Evolutionary conservation across 2,329 filamentous ascomycete species (phyloP).

Genomic region (Ilyonectria robusta): DNA sequence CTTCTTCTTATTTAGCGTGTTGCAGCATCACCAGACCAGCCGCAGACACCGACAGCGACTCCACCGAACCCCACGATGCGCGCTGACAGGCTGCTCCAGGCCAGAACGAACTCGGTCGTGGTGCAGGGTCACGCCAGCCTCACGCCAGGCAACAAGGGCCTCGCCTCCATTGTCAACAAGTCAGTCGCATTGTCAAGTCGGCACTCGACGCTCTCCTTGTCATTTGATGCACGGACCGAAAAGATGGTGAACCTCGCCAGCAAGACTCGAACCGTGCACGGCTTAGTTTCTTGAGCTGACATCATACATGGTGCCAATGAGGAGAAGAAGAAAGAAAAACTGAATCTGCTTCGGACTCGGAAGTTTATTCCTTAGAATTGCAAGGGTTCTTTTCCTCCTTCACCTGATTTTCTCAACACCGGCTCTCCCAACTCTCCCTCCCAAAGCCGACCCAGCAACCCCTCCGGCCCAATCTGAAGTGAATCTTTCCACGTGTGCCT

Average conservation of each 20-base stretch:
- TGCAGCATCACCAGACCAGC: constrained; percentile 1
- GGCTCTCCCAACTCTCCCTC: too few relatives aligned
- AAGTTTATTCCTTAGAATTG: too few relatives aligned
- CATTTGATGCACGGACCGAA: background rate
- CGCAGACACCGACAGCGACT: background rate
- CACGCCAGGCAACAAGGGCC: background rate
- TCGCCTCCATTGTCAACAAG: background rate
- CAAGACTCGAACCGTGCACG: background rate
- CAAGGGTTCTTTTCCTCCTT: too few relatives aligned
- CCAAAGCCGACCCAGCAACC: background rate
- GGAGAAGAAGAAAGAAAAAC: too few relatives aligned
- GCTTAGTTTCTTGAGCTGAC: too few relatives aligned
- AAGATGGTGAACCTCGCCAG: background rate
- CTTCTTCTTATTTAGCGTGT: constrained; percentile 8
- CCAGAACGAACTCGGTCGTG: constrained; percentile 7
- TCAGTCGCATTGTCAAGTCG: background rate
- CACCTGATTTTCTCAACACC: too few relatives aligned
- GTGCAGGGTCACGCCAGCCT: constrained; percentile 7
- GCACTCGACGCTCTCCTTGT: background rate
- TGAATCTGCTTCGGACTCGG: too few relatives aligned
- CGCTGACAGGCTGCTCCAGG: constrained; percentile 5
- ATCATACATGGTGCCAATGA: background rate
- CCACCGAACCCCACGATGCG: constrained; percentile 8
- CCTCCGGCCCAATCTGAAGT: background rate
- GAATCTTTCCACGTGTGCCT: background rate